phyloP scores from a whole-genome alignment of 2,329 filamentous ascomycete species.

The Aspergillus costaricaensis region DNA sequence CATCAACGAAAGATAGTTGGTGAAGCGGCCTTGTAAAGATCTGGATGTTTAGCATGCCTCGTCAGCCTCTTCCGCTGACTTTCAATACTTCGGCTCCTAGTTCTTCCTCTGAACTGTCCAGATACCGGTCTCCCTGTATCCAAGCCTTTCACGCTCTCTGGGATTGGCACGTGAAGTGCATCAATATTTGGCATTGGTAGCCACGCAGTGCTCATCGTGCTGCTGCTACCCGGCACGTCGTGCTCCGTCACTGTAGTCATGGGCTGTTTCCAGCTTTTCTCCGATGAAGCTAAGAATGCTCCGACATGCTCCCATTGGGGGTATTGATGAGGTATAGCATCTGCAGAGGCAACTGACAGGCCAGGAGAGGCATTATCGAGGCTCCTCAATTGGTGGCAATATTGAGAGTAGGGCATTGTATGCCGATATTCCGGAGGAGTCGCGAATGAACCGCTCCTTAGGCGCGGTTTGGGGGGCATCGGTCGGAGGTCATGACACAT shows the following conservation, averaged over 20 bases:
- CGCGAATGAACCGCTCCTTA: constrained; percentile 17
- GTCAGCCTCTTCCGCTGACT: constrained; percentile 21
- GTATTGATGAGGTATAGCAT: background rate
- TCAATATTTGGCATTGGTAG: background rate
- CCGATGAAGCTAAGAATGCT: background rate
- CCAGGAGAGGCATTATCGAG: constrained; percentile 6
- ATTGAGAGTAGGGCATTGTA: constrained; percentile 11
- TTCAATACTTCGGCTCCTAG: constrained; percentile 28
- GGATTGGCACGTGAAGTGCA: background rate
- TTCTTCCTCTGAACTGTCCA: constrained; percentile 26
- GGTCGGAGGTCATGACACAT: constrained; percentile 19
- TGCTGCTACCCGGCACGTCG: background rate
- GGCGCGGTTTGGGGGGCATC: constrained; percentile 4
- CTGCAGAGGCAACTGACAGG: background rate
- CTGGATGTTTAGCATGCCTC: constrained; percentile 21
- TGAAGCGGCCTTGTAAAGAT: constrained; percentile 13
- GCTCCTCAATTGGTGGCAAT: constrained; percentile 18
- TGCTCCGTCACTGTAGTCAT: background rate
- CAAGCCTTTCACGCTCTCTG: constrained; percentile 1
- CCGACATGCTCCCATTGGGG: background rate
- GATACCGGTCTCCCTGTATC: background rate
- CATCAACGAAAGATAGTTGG: constrained; percentile 19
- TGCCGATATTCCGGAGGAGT: background rate
- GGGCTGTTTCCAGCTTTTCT: background rate
- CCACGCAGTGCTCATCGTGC: background rate